Base-by-base conservation (phyloP, 441 rosid genomes). In the Breynia disticha region DNA sequence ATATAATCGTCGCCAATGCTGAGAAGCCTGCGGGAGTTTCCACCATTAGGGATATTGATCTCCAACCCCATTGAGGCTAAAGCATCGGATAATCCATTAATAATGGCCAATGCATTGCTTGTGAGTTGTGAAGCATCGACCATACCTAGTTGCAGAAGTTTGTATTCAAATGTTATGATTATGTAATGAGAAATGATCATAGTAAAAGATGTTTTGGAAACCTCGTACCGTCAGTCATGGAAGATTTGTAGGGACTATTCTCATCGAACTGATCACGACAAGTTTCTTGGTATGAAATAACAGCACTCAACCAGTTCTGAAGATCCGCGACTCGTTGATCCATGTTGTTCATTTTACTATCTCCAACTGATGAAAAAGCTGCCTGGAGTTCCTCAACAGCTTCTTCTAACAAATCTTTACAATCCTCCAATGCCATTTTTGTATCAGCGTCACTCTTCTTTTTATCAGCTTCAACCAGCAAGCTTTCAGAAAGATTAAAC, bases 41-140 rank as follows among this genome's bases (percentile, higher is more conserved):
- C 14, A 2, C 41, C 14, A 2, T 38, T 19, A 14, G 60, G 48
- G 24, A 48, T 1, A 44, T 67, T 55, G 3, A 55, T 66, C 65
- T 28, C 82, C 75, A 59, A 69, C 20, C 73, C 62, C 0, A 72
- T 50, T 15, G 82, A 16, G 11, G 76, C 58, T 8, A 67, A 44
- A 17, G 54, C 10, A 1, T 69, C 46, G 11, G 82, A 28, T 48
- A 90, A 49, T 54, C 68, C 80, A 0, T 82, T 37, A 1, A 78
- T 69, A 3, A 87, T 87, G 1, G 98, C 93, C n/a, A 90, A 60
- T 12, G 84, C 76, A 62, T 90, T 90, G 55, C 91, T 82, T 0
- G 83, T 58, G 39, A 80, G 76, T 63, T 80, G 76, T 0, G 77
- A 68, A 4, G 96, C 80, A 20, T 64, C 63, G 1, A 52, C 17